Base-by-base conservation (phyloP, 2,329 filamentous ascomycete species). In the Ceratocystis cacaofunesta region DNA sequence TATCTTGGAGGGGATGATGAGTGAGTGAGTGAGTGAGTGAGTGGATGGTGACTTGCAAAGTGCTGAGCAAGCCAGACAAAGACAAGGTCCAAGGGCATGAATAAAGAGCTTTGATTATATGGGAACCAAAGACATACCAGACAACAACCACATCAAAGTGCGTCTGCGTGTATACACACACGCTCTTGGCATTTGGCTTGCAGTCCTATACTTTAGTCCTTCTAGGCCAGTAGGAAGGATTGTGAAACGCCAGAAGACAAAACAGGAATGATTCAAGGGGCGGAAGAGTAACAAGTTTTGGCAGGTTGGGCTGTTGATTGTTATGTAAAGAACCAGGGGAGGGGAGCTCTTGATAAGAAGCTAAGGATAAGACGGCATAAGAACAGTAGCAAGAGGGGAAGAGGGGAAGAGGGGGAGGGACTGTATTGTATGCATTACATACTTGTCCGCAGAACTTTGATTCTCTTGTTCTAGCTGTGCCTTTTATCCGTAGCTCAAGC, bases 221-320 rank as follows among this genome's bases (percentile, higher is more conserved):
- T 3, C 52, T 61, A 12, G 17, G 19, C 32, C 44, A 8, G 32
- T 15, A 61, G 58, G 58, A 61, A 61, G 58, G 32, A 22, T 61
- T 61, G 58, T 61, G 32, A 61, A 61, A 61, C 58, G 19, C 58
- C 8, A 61, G 32, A 61, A 25, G 19, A 43, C n/a, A 44, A 10
- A 17, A 43, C 5, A 25, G 58, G 32, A 44, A 32, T 43, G 58
- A 61, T 61, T 61, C 41, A 6, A 61, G 58, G 32, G 41, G 41
- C 32, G 19, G 58, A 61, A 28, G 32, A 61, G 32, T 12, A 43
- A 22, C 19, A 61, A 41, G 58, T 61, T 15, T n/a, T 25, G 36
- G 58, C 41, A 10, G 32, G 32, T 25, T 43, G 19, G 32, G 5
- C 5, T 22, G 30, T 15, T 43, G 32, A 5, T 19, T 36, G 30